Evolutionary conservation across 2,329 filamentous ascomycete species (phyloP).

Genomic region (Emergomyces pasteurianus): DNA sequence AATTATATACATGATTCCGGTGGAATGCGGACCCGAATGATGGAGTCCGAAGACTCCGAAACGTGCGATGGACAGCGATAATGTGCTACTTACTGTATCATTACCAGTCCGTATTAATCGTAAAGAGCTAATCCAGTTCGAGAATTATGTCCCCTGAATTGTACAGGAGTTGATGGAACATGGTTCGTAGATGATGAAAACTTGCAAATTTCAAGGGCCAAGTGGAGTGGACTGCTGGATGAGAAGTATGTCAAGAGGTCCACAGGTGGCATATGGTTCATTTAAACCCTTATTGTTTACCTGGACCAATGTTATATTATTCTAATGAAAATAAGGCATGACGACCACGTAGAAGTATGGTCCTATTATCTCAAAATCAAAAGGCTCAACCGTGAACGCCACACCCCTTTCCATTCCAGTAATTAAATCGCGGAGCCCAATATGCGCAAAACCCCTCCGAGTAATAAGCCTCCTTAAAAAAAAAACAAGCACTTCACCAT

Average conservation of each 20-base stretch:
- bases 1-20: background rate
- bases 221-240: background rate
- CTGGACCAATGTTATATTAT: background rate
- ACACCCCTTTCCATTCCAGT: background rate
- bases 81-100: too few relatives aligned
- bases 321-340: background rate
- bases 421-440: background rate
- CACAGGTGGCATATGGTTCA: background rate
- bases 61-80: background rate
- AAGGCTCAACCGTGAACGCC: background rate
- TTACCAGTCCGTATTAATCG: too few relatives aligned
- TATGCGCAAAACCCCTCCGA: background rate
- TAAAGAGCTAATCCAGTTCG: background rate
- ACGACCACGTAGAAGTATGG: background rate
- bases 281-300: background rate
- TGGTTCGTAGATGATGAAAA: background rate
- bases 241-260: background rate
- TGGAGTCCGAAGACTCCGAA: background rate
- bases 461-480: background rate
- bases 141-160: background rate
- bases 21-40: background rate
- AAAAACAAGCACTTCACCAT: background rate
- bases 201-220: background rate
- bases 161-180: background rate
- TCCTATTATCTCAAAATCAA: background rate